Evolutionary conservation across 345 rosid species (phyloP).

Genomic region (Diplotaxis tenuifolia): DNA sequence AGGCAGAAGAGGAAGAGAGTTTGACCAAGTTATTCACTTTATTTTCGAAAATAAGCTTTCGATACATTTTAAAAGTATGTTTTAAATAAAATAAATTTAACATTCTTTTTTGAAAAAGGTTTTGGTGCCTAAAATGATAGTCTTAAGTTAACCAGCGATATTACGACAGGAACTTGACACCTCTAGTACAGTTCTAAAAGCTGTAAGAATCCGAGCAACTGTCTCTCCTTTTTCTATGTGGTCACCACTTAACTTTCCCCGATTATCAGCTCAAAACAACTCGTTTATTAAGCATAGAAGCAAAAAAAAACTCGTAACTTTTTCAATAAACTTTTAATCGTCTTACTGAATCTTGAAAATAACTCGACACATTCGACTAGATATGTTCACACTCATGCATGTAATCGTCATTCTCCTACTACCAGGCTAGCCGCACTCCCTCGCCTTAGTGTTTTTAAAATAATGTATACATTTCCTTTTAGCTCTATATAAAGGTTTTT

Average conservation of each 20-base stretch:
- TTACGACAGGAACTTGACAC: conserved; percentile 34
- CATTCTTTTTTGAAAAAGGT: background rate
- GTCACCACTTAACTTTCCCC: conserved; percentile 19
- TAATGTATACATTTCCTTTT: background rate
- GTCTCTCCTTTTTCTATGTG: conserved; percentile 29
- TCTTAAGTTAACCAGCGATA: conserved; percentile 22
- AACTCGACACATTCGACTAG: background rate
- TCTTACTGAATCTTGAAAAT: background rate
- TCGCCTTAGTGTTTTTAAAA: background rate
- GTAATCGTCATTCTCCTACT: background rate
- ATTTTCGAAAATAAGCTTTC: too few species aligned
- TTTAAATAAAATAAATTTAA: too few species aligned
- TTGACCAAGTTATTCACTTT: too few species aligned
- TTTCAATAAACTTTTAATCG: background rate
- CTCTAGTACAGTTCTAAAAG: conserved; percentile 13
- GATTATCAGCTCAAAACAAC: background rate
- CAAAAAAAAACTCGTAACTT: background rate
- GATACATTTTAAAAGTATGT: too few species aligned
- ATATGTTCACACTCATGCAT: background rate
- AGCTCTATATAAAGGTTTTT: background rate
- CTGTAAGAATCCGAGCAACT: conserved; percentile 19
- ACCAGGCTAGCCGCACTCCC: background rate
- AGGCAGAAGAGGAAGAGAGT: too few species aligned
- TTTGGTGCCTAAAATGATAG: conserved; percentile 7
- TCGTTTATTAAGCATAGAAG: background rate